These are phyloP conservation scores for Cyanophora paradoxa DNA, from an alignment of 78 protist genomes.

Conservation along the genomic window DNA sequence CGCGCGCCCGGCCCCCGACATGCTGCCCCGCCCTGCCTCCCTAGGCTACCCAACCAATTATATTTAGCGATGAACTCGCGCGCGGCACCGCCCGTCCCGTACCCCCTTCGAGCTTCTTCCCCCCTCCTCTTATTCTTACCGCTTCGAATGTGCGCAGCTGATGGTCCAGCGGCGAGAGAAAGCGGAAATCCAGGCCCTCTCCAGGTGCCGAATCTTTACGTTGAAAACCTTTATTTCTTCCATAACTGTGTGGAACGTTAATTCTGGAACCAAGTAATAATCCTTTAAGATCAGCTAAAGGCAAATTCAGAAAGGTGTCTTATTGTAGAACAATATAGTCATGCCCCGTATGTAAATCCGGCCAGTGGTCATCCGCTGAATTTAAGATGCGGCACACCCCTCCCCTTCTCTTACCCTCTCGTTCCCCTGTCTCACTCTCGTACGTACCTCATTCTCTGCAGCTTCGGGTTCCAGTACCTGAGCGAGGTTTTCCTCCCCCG, in stretches of 20 bases:
- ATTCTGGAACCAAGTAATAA: no score
- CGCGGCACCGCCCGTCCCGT: no score
- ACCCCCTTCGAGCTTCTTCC: no score
- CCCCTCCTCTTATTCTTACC: not conserved
- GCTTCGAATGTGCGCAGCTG: not conserved
- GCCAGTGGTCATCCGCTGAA: no score
- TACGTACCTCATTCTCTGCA: slow-evolving; percentile 25
- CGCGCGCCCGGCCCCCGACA: not conserved
- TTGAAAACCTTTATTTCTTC: no score
- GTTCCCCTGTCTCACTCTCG: not conserved
- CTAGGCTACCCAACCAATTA: not conserved
- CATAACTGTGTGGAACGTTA: no score
- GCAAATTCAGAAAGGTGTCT: not conserved
- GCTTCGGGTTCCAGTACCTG: slow-evolving; percentile 60
- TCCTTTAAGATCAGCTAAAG: no score
- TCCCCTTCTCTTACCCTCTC: not conserved
- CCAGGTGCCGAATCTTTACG: no score
- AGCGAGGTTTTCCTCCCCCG: slow-evolving; percentile 45
- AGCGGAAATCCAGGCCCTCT: slow-evolving; percentile 53
- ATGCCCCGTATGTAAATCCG: no score
- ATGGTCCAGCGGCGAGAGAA: slow-evolving; percentile 49
- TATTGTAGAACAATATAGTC: no score
- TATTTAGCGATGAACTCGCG: no score
- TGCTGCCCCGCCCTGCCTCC: not conserved
- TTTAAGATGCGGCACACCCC: not conserved